A percentile compares a stretch with the other conserved stretches of the same genome.
phyloP scores from a whole-genome alignment of 1,139 yeast species.

The Magnusiomyces clavatus region DNA sequence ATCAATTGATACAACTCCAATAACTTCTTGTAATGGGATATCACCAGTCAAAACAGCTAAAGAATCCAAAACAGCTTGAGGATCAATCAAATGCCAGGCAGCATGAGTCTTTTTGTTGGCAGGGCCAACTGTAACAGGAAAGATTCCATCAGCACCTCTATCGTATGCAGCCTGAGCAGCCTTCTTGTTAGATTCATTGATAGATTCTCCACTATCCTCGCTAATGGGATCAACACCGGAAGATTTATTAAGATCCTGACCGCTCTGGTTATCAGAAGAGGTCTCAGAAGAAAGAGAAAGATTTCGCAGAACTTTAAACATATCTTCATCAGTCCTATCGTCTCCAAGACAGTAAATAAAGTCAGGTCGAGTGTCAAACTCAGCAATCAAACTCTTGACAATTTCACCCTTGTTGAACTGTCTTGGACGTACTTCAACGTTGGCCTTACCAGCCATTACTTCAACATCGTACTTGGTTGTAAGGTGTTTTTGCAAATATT shows the following conservation, averaged over 20 bases:
- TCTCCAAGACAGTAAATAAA: constrained; percentile 89
- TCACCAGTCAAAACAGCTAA: constrained; percentile 72
- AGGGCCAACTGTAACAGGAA: constrained; percentile 92
- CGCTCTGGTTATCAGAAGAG: neutral
- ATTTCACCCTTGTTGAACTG: constrained; percentile 96
- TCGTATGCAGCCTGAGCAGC: constrained; percentile 18
- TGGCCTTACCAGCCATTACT: constrained; percentile 97
- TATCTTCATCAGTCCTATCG: constrained; percentile 95
- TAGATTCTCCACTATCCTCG: neutral
- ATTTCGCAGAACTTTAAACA: constrained; percentile 66
- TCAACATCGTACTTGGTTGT: constrained; percentile 73
- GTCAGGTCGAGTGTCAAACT: constrained; percentile 43
- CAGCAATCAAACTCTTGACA: constrained; percentile 60
- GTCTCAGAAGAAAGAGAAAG: constrained; percentile 19
- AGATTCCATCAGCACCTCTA: constrained; percentile 36
- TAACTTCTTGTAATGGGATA: constrained; percentile 37
- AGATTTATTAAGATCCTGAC: neutral
- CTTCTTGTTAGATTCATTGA: constrained; percentile 1
- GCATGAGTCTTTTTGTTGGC: constrained; percentile 87
- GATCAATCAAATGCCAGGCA: constrained; percentile 79
- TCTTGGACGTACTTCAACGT: constrained; percentile 89
- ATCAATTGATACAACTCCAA: neutral
- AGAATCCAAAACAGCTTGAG: constrained; percentile 77
- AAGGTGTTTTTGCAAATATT: constrained; percentile 53
- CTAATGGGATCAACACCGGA: neutral